Evolutionary conservation across 768 basidiomycete species (phyloP), one percentile per base, ranked within the genome.

Genomic region (Rhodocollybia butyracea): DNA sequence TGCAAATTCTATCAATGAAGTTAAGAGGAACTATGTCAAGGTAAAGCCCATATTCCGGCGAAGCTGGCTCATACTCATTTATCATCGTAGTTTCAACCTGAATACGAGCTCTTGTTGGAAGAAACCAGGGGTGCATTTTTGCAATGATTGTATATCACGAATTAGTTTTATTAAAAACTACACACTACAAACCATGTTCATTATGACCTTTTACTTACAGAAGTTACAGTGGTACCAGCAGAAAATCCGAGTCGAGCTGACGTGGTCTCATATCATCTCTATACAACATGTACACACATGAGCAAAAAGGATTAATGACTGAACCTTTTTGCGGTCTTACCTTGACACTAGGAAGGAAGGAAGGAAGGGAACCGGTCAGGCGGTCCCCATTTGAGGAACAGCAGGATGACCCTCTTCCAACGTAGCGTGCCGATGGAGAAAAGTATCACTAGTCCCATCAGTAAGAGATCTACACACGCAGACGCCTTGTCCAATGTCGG

Each of bases 341-440:
- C 74, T 83, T 82, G 53, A 90, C 66, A 60, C 75, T 70, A 0
- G 91, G 89, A n/a, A n/a, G n/a, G n/a, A n/a, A n/a, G n/a, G n/a
- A n/a, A n/a, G n/a, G n/a, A n/a, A n/a, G n/a, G n/a, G n/a, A n/a
- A n/a, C n/a, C n/a, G n/a, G n/a, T n/a, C n/a, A n/a, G n/a, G n/a
- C n/a, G n/a, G n/a, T n/a, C n/a, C n/a, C n/a, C n/a, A n/a, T n/a
- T n/a, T n/a, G n/a, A n/a, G n/a, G n/a, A n/a, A n/a, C n/a, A n/a
- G n/a, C n/a, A n/a, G n/a, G n/a, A n/a, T n/a, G n/a, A n/a, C n/a
- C n/a, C n/a, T n/a, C n/a, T n/a, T n/a, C n/a, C n/a, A n/a, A n/a
- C n/a, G n/a, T n/a, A n/a, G n/a, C n/a, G n/a, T n/a, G n/a, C n/a
- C n/a, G n/a, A n/a, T n/a, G n/a, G n/a, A n/a, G n/a, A n/a, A n/a